Conservation (phyloP, 192 early-diverging fungal genomes). For the Kickxella alabastrina region DNA sequence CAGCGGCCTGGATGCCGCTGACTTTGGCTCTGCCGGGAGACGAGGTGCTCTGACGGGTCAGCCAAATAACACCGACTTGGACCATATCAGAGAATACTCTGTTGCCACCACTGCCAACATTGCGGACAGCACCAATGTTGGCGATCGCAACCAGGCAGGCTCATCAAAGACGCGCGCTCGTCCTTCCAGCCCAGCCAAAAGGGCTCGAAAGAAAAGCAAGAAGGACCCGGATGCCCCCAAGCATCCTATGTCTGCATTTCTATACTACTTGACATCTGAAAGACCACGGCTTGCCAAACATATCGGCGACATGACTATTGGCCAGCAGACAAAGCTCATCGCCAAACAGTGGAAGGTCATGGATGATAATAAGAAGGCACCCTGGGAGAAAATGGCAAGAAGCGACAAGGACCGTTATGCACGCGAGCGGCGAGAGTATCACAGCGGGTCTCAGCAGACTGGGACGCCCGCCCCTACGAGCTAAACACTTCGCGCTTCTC, state of each 20-base stretch:
- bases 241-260: constrained; percentile 83
- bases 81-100: too few relatives aligned
- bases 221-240: constrained; percentile 76
- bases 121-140: too few relatives aligned
- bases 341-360: constrained; percentile 57
- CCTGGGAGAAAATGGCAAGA: constrained; percentile 54
- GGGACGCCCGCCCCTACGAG: constrained; percentile 11
- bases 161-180: constrained; percentile 20
- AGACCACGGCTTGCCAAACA: constrained; percentile 60
- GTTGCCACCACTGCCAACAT: too few relatives aligned
- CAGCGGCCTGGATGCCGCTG: background rate
- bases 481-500: too few relatives aligned
- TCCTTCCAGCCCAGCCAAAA: constrained; percentile 32
- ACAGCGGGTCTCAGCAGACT: constrained; percentile 27
- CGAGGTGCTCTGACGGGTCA: background rate
- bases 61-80: too few relatives aligned
- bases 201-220: constrained; percentile 61
- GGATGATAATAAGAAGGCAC: constrained; percentile 48
- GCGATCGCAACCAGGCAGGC: too few relatives aligned
- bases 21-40: too few relatives aligned
- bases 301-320: constrained; percentile 66
- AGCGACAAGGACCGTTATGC: constrained; percentile 62
- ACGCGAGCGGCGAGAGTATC: constrained; percentile 57
- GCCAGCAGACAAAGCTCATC: constrained; percentile 72
- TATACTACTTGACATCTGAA: constrained; percentile 70